Base-by-base conservation (phyloP, 2,329 filamentous ascomycete genomes). In the Fusarium pseudoanthophilum region DNA sequence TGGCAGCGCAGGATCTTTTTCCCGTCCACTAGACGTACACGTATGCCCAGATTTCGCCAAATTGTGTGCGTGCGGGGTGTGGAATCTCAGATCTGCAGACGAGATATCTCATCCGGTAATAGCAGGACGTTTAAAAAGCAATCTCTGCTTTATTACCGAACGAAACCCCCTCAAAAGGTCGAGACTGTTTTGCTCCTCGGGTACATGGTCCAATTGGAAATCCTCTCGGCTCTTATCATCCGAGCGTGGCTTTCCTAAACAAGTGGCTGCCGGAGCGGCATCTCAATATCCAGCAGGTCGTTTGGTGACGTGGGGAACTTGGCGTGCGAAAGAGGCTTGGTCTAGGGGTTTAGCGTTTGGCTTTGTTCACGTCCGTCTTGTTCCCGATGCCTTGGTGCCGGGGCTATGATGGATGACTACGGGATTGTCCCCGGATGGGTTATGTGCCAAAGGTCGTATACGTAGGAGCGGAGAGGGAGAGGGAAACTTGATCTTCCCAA, bases 301-400 rank as follows among this genome's bases (percentile, higher is more conserved):
- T 8, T 2, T 34, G 16, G 18, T 14, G 51, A 28, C 9, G 34
- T 20, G 20, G 45, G 20, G 15, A 9, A 30, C 51, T 55, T 55
- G 51, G 51, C 51, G 34, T 40, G 20, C 26, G 15, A 55, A 55
- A 55, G 36, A 43, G 63, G 53, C 61, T 75, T 67, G 75, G 60
- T 55, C 62, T 72, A 68, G 53, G 52, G 32, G 40, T 67, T 60
- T 56, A 58, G 68, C 52, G 45, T 63, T 48, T 49, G 64, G 40
- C 52, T 60, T 55, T 57, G 36, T 46, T 60, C 74, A 78, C 42
- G 14, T 53, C 74, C 74, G 71, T 61, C 40, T 73, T 77, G 77
- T 78, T 78, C 64, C 75, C 75, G 75, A 37, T 11, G 9, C 49
- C 40, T 63, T 40, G 51, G 46, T 18, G 39, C 39, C 42, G 37